Percentiles rank a stretch among this genome's conserved stretches.
These are phyloP conservation scores for Raphanus hybrid DNA, from an alignment of 441 rosid species.

Conservation along the genomic window DNA sequence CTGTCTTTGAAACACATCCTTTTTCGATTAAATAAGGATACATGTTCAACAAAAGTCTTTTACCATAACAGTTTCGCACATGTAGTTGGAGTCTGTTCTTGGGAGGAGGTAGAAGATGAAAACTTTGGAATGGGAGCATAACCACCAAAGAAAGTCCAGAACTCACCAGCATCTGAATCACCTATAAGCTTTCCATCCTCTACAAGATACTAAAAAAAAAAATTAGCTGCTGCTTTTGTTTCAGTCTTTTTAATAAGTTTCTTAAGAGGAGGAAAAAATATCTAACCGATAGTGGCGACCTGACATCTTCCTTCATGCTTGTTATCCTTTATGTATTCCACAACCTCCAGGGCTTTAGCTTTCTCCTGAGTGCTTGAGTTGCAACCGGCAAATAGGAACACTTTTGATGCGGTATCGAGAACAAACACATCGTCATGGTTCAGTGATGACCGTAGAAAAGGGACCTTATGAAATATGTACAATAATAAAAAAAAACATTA, in stretches of 20 bases:
- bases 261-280: neutral
- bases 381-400: constrained; percentile 84
- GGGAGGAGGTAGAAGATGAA: constrained; percentile 43
- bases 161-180: constrained; percentile 88
- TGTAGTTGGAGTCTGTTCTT: constrained; percentile 46
- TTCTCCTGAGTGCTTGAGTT: constrained; percentile 86
- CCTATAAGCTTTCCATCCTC: constrained; percentile 91
- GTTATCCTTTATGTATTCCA: constrained; percentile 75
- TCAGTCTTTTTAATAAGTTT: neutral
- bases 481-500: neutral
- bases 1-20: neutral
- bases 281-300: constrained; percentile 78
- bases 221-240: neutral
- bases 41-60: constrained; percentile 19
- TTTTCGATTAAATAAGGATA: neutral
- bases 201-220: constrained; percentile 34
- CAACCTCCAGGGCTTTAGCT: constrained; percentile 93
- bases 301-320: constrained; percentile 81
- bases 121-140: constrained; percentile 88
- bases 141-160: constrained; percentile 95
- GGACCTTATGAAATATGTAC: constrained; percentile 52
- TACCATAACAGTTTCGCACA: constrained; percentile 64
- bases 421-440: constrained; percentile 83
- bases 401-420: constrained; percentile 84
- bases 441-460: constrained; percentile 79